Percentiles rank a stretch among this genome's conserved stretches.
Evolutionary conservation across 2,329 filamentous ascomycete genomes (phyloP).

Genomic region (Paracamarosporium sp.): DNA sequence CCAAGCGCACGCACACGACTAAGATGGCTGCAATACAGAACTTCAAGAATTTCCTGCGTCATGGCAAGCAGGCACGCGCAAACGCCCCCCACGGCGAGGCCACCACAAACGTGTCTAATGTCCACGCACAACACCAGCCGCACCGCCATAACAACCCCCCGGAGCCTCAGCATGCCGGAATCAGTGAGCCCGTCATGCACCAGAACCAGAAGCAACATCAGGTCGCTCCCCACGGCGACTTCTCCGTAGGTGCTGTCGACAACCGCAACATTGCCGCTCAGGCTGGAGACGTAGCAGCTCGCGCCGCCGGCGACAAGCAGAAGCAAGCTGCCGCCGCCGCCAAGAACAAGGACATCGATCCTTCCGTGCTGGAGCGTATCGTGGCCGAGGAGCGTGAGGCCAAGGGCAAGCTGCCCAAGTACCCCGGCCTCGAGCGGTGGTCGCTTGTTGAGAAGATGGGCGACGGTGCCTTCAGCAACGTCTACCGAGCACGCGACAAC

Average conservation of each 20-base stretch:
- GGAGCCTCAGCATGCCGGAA: constrained; percentile 62
- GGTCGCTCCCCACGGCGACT: constrained; percentile 60
- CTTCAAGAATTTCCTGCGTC: constrained; percentile 96
- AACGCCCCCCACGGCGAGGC: constrained; percentile 65
- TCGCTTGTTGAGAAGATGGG: constrained; percentile 95
- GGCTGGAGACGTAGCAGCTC: constrained; percentile 69
- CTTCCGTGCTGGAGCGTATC: constrained; percentile 78
- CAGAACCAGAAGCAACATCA: constrained; percentile 57
- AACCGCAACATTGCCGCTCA: constrained; percentile 72
- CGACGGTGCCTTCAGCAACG: constrained; percentile 98
- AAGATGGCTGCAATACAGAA: constrained; percentile 83
- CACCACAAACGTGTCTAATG: constrained; percentile 67
- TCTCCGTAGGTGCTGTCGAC: constrained; percentile 67
- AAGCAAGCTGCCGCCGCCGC: constrained; percentile 58
- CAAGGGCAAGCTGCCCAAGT: constrained; percentile 83
- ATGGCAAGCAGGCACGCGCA: constrained; percentile 91
- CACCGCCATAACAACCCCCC: constrained; percentile 48
- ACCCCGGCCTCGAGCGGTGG: constrained; percentile 86
- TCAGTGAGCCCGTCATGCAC: constrained; percentile 64
- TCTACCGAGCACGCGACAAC: constrained; percentile 85
- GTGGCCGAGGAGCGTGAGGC: constrained; percentile 90
- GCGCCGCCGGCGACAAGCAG: constrained; percentile 68
- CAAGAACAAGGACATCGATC: constrained; percentile 59
- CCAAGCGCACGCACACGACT: constrained; percentile 14
- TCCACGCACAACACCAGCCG: constrained; percentile 69